phyloP scores from a whole-genome alignment of 2,329 filamentous ascomycete genomes.

The Beauveria sp. region DNA sequence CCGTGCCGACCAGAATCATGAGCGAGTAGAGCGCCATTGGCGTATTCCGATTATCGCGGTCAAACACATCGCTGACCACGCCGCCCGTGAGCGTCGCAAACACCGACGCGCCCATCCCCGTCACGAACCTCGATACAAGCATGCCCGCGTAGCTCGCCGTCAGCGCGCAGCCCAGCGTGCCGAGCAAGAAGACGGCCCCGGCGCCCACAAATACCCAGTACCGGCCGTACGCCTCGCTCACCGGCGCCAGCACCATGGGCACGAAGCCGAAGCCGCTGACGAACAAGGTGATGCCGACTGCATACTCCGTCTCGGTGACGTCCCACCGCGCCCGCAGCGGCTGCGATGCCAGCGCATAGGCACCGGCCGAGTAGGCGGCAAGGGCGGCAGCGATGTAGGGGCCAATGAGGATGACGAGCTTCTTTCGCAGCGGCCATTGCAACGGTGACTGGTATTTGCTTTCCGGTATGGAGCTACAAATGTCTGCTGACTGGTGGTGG shows the following conservation, averaged over 20 bases:
- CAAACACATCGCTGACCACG: conserved; percentile 79
- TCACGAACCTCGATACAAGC: conserved; percentile 66
- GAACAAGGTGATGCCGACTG: conserved; percentile 70
- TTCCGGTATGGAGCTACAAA: not conserved
- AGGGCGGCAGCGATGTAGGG: conserved; percentile 69
- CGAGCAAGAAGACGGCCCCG: conserved; percentile 63
- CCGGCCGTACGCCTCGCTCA: conserved; percentile 81
- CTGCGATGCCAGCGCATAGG: conserved; percentile 62
- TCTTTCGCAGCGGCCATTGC: conserved; percentile 29
- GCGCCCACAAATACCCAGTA: conserved; percentile 72
- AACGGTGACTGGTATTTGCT: not conserved
- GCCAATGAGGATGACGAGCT: conserved; percentile 62
- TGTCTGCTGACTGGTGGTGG: not conserved
- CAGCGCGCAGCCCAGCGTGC: conserved; percentile 65
- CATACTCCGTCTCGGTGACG: conserved; percentile 53
- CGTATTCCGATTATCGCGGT: conserved; percentile 69
- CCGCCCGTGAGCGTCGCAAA: conserved; percentile 89
- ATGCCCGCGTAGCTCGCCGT: conserved; percentile 65
- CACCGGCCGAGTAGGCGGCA: conserved; percentile 73
- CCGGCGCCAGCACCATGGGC: conserved; percentile 81
- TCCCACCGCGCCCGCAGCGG: conserved; percentile 60
- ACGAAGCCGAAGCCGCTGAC: conserved; percentile 73
- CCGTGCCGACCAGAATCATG: conserved; percentile 68
- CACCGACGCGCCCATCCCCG: conserved; percentile 64
- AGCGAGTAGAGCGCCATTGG: conserved; percentile 88